Evolutionary conservation across 1,284 basidiomycete species (phyloP).

Genomic region (Ganoderma lucidum): DNA sequence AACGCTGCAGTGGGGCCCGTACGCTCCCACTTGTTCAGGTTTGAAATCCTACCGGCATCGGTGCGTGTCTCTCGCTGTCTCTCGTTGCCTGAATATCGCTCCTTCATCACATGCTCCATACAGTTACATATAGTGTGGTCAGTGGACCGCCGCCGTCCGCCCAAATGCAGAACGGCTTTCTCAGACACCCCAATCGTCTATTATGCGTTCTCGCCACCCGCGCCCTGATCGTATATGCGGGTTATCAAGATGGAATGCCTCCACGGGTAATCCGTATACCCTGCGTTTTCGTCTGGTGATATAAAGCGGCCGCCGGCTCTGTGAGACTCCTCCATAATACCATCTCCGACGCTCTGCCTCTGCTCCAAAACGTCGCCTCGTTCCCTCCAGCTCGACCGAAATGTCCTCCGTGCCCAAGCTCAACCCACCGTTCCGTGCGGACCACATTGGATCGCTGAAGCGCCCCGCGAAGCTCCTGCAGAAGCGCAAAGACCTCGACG

Average conservation of each 20-base stretch:
- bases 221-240: conserved; percentile 19
- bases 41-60: neutral
- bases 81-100: neutral
- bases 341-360: neutral
- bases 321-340: conserved; percentile 18
- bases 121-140: neutral
- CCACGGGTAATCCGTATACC: conserved; percentile 24
- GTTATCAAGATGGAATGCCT: conserved; percentile 26
- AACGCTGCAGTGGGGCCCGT: neutral
- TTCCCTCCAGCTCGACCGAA: neutral
- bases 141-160: neutral
- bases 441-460: conserved; percentile 56
- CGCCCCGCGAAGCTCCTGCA: conserved; percentile 51
- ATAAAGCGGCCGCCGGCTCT: conserved; percentile 27
- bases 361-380: neutral
- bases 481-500: conserved; percentile 48
- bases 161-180: conserved; percentile 3
- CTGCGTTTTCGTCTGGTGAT: conserved; percentile 11
- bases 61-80: neutral
- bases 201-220: conserved; percentile 25
- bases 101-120: neutral
- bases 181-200: conserved; percentile 7
- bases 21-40: conserved; percentile 8
- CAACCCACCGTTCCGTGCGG: conserved; percentile 49
- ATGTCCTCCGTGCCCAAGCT: conserved; percentile 36